Conservation (phyloP, 805 yeast species). For the Millerago galiae region DNA sequence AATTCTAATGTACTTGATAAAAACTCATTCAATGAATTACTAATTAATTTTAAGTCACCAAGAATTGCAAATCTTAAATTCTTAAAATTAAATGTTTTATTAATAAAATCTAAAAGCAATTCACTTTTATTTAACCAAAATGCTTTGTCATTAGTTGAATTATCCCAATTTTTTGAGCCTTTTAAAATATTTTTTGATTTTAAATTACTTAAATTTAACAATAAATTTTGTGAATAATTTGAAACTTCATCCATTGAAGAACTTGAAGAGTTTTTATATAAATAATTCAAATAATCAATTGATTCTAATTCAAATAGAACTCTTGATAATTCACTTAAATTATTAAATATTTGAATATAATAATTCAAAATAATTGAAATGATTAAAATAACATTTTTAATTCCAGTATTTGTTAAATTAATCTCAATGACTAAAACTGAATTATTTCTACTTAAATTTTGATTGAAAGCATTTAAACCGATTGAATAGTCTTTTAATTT, state of each 20-base stretch:
- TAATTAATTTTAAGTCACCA: constrained; percentile 21
- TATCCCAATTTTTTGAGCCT: constrained; percentile 30
- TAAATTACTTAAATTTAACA: constrained; percentile 27
- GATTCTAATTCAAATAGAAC: constrained; percentile 42
- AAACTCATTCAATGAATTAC: neutral
- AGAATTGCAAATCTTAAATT: constrained; percentile 32
- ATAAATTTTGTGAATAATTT: constrained; percentile 32
- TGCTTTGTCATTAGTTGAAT: constrained; percentile 17
- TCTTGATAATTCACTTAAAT: constrained; percentile 27
- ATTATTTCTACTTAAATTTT: constrained; percentile 30
- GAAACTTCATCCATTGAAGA: constrained; percentile 46
- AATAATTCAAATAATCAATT: constrained; percentile 39
- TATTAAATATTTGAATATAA: constrained; percentile 14
- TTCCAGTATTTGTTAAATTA: constrained; percentile 41
- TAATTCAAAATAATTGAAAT: constrained; percentile 27
- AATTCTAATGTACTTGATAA: neutral
- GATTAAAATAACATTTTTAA: constrained; percentile 29
- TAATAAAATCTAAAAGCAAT: constrained; percentile 29
- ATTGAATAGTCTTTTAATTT: constrained; percentile 29
- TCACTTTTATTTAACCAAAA: constrained; percentile 41
- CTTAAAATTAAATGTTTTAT: constrained; percentile 18
- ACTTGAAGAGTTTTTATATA: constrained; percentile 31
- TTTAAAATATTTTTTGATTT: constrained; percentile 36
- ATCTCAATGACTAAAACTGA: constrained; percentile 44
- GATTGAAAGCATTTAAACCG: constrained; percentile 36